Conservation (phyloP, 2,329 filamentous ascomycete species). For the Sphaerostilbella broomeana region DNA sequence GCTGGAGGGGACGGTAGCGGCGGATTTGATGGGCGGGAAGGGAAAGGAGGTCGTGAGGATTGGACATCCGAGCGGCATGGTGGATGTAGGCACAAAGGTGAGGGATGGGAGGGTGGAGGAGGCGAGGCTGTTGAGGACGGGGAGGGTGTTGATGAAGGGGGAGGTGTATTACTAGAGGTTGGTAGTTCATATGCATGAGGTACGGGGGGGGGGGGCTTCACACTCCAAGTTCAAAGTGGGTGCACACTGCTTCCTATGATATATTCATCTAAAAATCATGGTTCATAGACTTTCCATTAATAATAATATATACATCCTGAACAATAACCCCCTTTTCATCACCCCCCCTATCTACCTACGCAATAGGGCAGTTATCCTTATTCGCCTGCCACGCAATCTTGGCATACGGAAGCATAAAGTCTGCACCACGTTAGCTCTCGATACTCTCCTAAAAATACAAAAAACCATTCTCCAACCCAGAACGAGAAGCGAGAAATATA, state of each 20-base stretch:
- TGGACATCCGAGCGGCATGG: constrained; percentile 39
- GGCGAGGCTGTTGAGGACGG: constrained; percentile 41
- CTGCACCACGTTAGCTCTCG: constrained; percentile 12
- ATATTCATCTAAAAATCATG: background rate
- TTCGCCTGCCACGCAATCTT: constrained; percentile 32
- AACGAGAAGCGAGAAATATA: too few species aligned
- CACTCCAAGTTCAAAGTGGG: background rate
- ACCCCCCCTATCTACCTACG: background rate
- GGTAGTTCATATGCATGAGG: background rate
- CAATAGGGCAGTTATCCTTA: constrained; percentile 29
- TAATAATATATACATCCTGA: background rate
- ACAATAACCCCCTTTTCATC: background rate
- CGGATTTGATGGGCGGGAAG: constrained; percentile 22
- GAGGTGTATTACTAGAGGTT: constrained; percentile 35
- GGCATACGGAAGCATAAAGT: constrained; percentile 35
- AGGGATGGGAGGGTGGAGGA: constrained; percentile 34
- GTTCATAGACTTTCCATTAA: background rate
- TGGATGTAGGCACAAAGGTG: constrained; percentile 40
- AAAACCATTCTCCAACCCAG: too few species aligned
- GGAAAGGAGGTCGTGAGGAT: constrained; percentile 31
- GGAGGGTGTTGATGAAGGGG: constrained; percentile 44
- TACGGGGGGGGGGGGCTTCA: background rate
- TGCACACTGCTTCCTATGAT: background rate
- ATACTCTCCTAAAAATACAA: too few species aligned
- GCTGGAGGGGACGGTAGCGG: constrained; percentile 37